Base-by-base conservation (phyloP, 2,329 filamentous ascomycete species). In the Trichoderma arundinaceum region DNA sequence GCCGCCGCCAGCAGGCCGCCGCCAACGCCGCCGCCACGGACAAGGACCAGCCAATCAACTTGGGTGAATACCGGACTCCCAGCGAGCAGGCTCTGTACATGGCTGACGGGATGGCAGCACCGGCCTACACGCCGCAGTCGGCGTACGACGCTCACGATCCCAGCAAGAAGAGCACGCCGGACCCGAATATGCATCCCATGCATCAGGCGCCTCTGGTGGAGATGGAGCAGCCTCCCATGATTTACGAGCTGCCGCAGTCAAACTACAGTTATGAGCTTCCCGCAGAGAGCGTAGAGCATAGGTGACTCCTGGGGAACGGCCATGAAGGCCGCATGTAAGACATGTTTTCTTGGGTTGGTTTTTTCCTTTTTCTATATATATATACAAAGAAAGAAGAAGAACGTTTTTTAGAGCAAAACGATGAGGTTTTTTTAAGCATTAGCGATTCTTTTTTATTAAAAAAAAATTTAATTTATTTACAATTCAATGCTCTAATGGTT, bases 161-260 rank as follows among this genome's bases (percentile, higher is more conserved):
- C 9, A 7, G 10, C 6, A 63, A 63, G 39, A 63, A 46, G 49
- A n/a, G 13, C 9, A 44, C 60, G 28, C 60, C 60, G 5, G 48
- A 38, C 28, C 44, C 35, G 39, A 41, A 19, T 28, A 53, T 43
- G 56, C 38, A 46, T 28, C 15, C 39, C 22, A 46, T 28, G 28
- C 43, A 38, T 17, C 9, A n/a, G 22, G 32, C 48, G 39, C 60
- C 60, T 6, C 38, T 44, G 17, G 60, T 63, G n/a, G 60, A 63
- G 49, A 35, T 63, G 60, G 60, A 63, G 49, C 60, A 63, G 39
- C 60, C 60, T n/a, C 60, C 60, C 5, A 63, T 52, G 49, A 51
- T 63, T 13, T 44, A 63, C 39, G 60, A 63, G 49, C 39, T 63
- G 49, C 60, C 60, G 7, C 60, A 17, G 17, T 35, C 49, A 7